Evolutionary conservation across 1,284 basidiomycete genomes (phyloP), one percentile per base, ranked within the genome.

Genomic region (Puccinia coronata): DNA sequence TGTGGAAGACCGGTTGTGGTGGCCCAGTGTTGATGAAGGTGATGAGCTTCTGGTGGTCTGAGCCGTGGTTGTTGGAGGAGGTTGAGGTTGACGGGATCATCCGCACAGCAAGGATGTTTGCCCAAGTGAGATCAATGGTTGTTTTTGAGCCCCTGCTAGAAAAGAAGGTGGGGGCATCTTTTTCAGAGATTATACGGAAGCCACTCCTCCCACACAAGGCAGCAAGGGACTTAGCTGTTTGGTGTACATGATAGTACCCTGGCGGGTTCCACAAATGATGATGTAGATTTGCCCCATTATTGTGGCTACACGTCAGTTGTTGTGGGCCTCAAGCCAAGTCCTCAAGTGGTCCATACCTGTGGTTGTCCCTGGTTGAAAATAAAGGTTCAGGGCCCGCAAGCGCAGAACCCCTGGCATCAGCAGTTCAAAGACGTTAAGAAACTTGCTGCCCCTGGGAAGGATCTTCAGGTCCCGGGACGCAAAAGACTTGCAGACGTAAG

Each of bases 181-280:
- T 31, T n/a, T 57, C 55, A 23, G 55, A n/a, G 8, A 9, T 23
- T n/a, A 57, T 23, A 8, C 55, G 8, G 20, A 57, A 57, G 9
- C 55, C 55, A 9, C 55, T 23, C 20, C 23, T 57, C 28, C 55
- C 55, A 23, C 55, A 57, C 9, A 57, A n/a, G 9, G 20, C 28
- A 6, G 23, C 28, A 57, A 57, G 55, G 55, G 55, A 57, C 23
- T 23, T 23, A n/a, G 55, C 55, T 23, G 20, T 23, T 57, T 57
- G 8, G 55, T 57, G 55, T n/a, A 57, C 55, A 23, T 57, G 55
- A 8, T 8, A n/a, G 55, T 57, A 57, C 9, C 55, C 31, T 4
- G 55, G n/a, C 31, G 55, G 55, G 55, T 59, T 59, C 55, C 55
- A 59, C n/a, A n/a, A n/a, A n/a, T n/a, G n/a, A n/a, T n/a, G n/a